Percentiles rank a stretch among this genome's conserved stretches.
Conservation (phyloP, 306 rosid species). For the Dalbergia cultrata region DNA sequence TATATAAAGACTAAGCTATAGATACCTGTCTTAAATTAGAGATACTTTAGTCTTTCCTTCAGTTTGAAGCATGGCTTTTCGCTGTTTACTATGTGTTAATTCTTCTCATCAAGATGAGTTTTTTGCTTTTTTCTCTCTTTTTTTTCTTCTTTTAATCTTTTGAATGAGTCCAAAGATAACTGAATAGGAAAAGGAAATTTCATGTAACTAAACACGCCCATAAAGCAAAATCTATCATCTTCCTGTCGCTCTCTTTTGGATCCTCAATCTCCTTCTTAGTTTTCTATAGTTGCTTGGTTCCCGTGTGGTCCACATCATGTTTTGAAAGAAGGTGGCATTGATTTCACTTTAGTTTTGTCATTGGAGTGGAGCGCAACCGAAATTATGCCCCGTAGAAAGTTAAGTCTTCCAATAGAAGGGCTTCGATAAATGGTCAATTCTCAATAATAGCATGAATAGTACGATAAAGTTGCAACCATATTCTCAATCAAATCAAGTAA, state of each 20-base stretch:
- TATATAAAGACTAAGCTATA: neutral
- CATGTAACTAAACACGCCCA: constrained; percentile 15
- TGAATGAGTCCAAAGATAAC: constrained; percentile 35
- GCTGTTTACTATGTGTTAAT: constrained; percentile 33
- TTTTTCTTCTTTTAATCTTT: neutral
- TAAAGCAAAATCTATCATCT: constrained; percentile 7
- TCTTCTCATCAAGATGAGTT: constrained; percentile 3
- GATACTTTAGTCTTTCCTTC: constrained; percentile 4
- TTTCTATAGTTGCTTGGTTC: neutral
- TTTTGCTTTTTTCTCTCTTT: too few species aligned
- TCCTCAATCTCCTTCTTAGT: neutral
- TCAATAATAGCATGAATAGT: neutral
- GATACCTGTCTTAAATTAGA: constrained; percentile 1
- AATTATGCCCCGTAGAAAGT: neutral
- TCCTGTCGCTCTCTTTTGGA: neutral
- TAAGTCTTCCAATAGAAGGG: neutral
- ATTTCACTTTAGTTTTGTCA: neutral
- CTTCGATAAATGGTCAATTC: neutral
- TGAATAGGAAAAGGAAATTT: constrained; percentile 28
- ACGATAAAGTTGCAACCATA: neutral
- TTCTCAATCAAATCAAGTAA: neutral
- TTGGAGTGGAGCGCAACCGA: neutral
- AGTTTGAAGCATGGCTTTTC: constrained; percentile 33
- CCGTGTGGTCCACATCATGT: constrained; percentile 37
- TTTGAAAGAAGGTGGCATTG: neutral